Evolutionary conservation across 352 stramenopile genomes (phyloP).

Genomic region (Phytophthora quininea): DNA sequence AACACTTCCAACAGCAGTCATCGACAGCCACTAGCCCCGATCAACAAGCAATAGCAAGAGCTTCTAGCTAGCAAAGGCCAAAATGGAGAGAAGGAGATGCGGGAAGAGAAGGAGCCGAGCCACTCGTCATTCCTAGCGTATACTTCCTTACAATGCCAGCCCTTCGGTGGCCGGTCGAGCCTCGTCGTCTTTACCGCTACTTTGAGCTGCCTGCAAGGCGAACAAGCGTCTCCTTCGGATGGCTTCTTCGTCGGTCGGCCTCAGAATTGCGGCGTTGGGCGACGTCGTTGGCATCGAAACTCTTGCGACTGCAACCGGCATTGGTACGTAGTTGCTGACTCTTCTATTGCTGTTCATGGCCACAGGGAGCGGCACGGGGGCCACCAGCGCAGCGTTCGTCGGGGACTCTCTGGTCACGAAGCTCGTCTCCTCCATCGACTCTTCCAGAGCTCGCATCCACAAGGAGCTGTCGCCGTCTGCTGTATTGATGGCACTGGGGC

Average conservation of each 20-base stretch:
- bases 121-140: conserved; percentile 26
- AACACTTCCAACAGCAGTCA: conserved; percentile 16
- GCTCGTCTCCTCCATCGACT: conserved; percentile 73
- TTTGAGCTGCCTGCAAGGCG: conserved; percentile 29
- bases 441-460: conserved; percentile 69
- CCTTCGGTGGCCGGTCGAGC: conserved; percentile 43
- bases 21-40: conserved; percentile 15
- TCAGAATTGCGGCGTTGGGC: conserved; percentile 3
- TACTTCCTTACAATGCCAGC: conserved; percentile 23
- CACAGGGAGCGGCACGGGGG: conserved; percentile 33
- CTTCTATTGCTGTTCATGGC: conserved; percentile 12
- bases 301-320: conserved; percentile 13
- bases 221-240: conserved; percentile 29
- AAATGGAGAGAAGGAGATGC: conserved; percentile 16
- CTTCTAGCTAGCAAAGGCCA: conserved; percentile 14
- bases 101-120: not conserved
- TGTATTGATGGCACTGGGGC: conserved; percentile 13
- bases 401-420: conserved; percentile 59
- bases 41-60: conserved; percentile 13
- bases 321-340: conserved; percentile 19
- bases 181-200: conserved; percentile 58
- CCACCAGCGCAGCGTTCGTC: conserved; percentile 47
- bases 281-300: conserved; percentile 4
- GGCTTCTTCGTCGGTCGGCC: conserved; percentile 24
- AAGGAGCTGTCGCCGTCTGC: conserved; percentile 28